These are phyloP conservation scores for Chenopodium formosanum DNA, from an alignment of 148 eudicot genomes.

Conservation along the genomic window DNA sequence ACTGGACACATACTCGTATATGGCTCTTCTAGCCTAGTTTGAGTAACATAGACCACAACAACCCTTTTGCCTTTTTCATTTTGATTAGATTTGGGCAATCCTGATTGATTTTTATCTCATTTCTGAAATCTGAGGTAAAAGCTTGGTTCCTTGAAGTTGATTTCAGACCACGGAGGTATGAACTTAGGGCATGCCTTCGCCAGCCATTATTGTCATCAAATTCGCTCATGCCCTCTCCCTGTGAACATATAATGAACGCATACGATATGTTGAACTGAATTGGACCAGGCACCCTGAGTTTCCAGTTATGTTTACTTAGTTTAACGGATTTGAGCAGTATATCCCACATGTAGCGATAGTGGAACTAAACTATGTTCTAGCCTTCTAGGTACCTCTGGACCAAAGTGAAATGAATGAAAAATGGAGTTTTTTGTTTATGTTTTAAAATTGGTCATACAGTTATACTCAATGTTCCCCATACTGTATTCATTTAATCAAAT, in stretches of 20 bases:
- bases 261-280: neutral
- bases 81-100: neutral
- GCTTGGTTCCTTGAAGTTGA: neutral
- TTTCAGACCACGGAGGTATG: neutral
- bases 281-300: neutral
- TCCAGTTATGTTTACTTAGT: neutral
- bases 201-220: neutral
- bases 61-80: too few species aligned
- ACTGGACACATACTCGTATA: too few species aligned
- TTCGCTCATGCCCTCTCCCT: neutral
- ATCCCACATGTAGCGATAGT: neutral
- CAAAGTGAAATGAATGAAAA: neutral
- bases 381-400: neutral
- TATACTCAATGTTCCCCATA: neutral
- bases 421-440: too few species aligned
- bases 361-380: neutral
- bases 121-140: neutral
- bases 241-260: neutral
- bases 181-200: neutral
- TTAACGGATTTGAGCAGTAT: neutral
- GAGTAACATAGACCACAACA: too few species aligned
- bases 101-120: neutral
- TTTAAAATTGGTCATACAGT: too few species aligned
- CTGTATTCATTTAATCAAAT: neutral
- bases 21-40: too few species aligned